Base-by-base conservation (phyloP, 495 filamentous ascomycete genomes). In the Aspergillus bertholletiae region DNA sequence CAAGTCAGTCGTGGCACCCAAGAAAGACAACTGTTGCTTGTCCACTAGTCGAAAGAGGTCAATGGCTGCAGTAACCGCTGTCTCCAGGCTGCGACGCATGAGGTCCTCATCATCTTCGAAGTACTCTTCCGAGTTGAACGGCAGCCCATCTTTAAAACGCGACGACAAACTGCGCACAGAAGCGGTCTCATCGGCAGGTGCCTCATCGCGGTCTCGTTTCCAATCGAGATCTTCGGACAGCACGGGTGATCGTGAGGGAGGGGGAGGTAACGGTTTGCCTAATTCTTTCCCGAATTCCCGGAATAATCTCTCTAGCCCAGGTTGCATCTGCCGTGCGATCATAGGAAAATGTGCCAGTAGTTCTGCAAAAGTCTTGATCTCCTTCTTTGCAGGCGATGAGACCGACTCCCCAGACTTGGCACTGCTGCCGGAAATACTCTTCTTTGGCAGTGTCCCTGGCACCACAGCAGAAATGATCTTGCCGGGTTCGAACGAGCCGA, bases 321-420 rank as follows among this genome's bases (percentile, higher is more conserved):
- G 82, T 63, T 96, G 90, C 93, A 97, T 96, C 71, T 97, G 95
- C 54, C 89, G 82, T 28, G 94, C 92, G 58, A 99, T 99, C 82
- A 95, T 91, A 11, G 95, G 95, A 55, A 97, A 99, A 55, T 91
- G 80, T 55, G 90, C 89, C 35, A 99, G 79, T 41, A 99, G 78
- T 52, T 97, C 94, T 49, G 88, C 88, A 68, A 99, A 97, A 2
- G 82, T 87, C 66, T 84, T 89, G 56, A 99, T 87, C 58, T 96
- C 88, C 69, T 96, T 96, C 72, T 96, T 96, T 26, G 79, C 80
- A 18, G 82, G 83, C 22, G 70, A 59, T 9, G 70, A 64, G 5
- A 65, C 49, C 6, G 67, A 57, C 39, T 72, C 63, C 22, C 63
- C 66, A 23, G 76, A 71, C 9, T 67, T 71, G 47, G 68, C 60